Conservation (phyloP, 768 basidiomycete species). For the Leccinum boreale region DNA sequence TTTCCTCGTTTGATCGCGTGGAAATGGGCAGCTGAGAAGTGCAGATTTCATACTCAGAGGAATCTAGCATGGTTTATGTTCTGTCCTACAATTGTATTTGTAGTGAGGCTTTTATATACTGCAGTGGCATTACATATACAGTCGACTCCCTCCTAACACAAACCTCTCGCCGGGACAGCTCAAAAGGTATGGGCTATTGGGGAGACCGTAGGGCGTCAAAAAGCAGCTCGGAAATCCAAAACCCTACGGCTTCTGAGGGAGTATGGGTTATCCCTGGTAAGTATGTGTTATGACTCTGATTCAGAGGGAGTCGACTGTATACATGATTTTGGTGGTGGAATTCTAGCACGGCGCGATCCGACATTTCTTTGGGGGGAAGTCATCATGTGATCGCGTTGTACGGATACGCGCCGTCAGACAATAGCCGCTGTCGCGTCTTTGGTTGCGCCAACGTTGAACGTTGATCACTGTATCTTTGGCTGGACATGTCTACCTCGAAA, state of each 20-base stretch:
- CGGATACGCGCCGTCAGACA: background rate
- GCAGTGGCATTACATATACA: too few relatives aligned
- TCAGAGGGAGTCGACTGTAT: too few relatives aligned
- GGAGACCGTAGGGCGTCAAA: too few relatives aligned
- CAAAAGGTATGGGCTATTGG: too few relatives aligned
- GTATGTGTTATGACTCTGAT: too few relatives aligned
- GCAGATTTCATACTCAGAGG: slow-evolving; percentile 28
- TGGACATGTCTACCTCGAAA: slow-evolving; percentile 32
- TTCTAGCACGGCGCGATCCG: too few relatives aligned
- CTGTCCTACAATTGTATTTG: slow-evolving; percentile 27
- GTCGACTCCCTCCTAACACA: too few relatives aligned
- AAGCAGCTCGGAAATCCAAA: too few relatives aligned
- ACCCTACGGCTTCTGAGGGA: too few relatives aligned
- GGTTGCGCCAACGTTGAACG: background rate
- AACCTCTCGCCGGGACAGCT: too few relatives aligned
- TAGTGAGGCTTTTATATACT: background rate
- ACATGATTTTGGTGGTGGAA: too few relatives aligned
- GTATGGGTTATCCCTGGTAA: too few relatives aligned
- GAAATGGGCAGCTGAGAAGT: slow-evolving; percentile 49
- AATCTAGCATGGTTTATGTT: slow-evolving; percentile 34
- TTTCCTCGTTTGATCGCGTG: slow-evolving; percentile 51
- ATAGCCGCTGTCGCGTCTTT: background rate
- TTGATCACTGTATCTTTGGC: background rate
- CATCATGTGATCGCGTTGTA: slow-evolving; percentile 25
- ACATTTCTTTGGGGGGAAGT: background rate